These are phyloP conservation scores for Quercus engelmannii DNA, from an alignment of 306 rosid genomes.

Conservation along the genomic window DNA sequence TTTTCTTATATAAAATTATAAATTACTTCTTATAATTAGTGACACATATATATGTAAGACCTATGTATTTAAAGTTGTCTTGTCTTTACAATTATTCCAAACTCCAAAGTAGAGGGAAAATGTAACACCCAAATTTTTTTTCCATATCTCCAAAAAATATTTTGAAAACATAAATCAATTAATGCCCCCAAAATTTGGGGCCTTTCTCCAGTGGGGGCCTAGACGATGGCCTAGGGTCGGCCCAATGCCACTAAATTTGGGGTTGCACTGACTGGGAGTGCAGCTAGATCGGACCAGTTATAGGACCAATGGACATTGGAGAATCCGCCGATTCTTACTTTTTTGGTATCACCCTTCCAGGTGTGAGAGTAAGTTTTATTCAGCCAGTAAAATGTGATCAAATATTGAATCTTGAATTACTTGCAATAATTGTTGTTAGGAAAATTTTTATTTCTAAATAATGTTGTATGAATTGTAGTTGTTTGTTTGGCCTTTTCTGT, in stretches of 20 bases:
- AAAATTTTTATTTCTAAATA: background rate
- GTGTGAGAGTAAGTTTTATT: slow-evolving; percentile 40
- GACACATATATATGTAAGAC: too few species aligned
- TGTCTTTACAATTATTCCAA: too few species aligned
- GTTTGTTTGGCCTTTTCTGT: background rate
- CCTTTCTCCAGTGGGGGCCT: too few species aligned
- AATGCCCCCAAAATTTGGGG: too few species aligned
- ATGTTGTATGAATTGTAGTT: background rate
- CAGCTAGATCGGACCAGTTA: slow-evolving; percentile 26
- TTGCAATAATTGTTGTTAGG: background rate
- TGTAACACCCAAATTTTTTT: too few species aligned
- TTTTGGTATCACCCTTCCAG: slow-evolving; percentile 34
- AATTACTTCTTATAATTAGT: too few species aligned
- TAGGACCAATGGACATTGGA: slow-evolving; percentile 38
- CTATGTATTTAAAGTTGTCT: too few species aligned
- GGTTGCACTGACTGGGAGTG: slow-evolving; percentile 39
- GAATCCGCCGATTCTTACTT: slow-evolving; percentile 32
- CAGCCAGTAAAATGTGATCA: background rate
- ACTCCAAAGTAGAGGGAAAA: too few species aligned
- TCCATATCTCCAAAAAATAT: too few species aligned
- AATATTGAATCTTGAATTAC: background rate
- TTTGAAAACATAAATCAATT: too few species aligned
- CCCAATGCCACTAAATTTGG: slow-evolving; percentile 10
- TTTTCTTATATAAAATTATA: too few species aligned
- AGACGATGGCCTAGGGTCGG: too few species aligned